Evolutionary conservation across 164 flowering plant genomes (phyloP), one percentile per base, ranked within the genome.

Genomic region (Stephania japonica): DNA sequence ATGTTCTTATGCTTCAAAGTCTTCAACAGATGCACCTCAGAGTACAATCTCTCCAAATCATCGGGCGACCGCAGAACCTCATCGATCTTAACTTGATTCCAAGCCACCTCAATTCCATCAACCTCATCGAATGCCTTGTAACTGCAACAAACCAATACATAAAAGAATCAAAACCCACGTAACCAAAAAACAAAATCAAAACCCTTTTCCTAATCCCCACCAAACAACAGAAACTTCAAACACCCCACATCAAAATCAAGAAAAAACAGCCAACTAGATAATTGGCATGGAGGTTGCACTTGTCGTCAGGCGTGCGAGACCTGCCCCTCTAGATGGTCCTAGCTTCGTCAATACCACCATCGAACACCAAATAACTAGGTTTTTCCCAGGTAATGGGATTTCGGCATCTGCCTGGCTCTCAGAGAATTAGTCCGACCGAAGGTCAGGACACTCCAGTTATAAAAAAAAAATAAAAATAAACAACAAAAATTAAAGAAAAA

Each of bases 101-200:
- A 89, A 32, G 93, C 93, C 43, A 89, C 90, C 76, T 89, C 91
- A 71, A 89, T 85, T 56, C 93, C 93, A 71, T 89, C 86, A 74
- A 85, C 78, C 81, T 85, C 84, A 81, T 89, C 93, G 76, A 89
- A 88, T 66, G 85, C 88, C 76, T 76, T 88, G 76, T 84, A 87
- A 63, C 90, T 89, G 80, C 59, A 67, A 68, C 21, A 38, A 38
- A 56, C 21, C 62, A 19, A 56, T 19, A 7, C 62, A 56, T 32
- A 32, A 32, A 56, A 56, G 6, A 56, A 56, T 56, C 62, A 56
- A 19, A 53, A 12, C 18, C 19, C 18, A 4, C 14, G 11, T 14
- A 47, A 47, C 38, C 2, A 32, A 32, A 32, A 27, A 32, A 32
- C 2, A 2, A 4, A 32, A 62, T 41, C 23, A 70, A 41, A 24